These are phyloP conservation scores for Xylariaceae sp. DNA, from an alignment of 2,329 filamentous ascomycete species.

Conservation along the genomic window DNA sequence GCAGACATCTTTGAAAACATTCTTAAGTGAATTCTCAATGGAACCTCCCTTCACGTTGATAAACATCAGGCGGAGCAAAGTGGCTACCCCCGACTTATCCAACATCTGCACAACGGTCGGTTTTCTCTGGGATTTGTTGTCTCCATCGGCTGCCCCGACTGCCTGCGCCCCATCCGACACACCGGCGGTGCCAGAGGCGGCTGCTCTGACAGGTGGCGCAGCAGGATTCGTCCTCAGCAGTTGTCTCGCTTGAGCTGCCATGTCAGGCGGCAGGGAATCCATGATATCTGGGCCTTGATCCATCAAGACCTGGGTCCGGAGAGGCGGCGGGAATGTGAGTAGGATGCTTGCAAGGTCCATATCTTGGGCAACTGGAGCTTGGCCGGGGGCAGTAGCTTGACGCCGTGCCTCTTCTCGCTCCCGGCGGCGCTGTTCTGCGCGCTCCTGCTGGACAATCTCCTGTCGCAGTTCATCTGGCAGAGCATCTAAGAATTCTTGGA, in stretches of 20 bases:
- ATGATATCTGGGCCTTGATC: slow-evolving; percentile 89
- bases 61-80: slow-evolving; percentile 97
- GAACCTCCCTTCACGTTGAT: slow-evolving; percentile 79
- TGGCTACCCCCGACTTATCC: slow-evolving; percentile 91
- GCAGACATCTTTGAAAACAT: slow-evolving; percentile 84
- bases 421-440: slow-evolving; percentile 78
- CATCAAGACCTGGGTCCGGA: slow-evolving; percentile 81
- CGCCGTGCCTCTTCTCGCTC: slow-evolving; percentile 78
- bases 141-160: slow-evolving; percentile 26
- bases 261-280: slow-evolving; percentile 74
- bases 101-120: slow-evolving; percentile 92
- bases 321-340: slow-evolving; percentile 76
- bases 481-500: slow-evolving; percentile 89
- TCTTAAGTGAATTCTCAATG: slow-evolving; percentile 75
- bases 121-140: slow-evolving; percentile 65
- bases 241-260: slow-evolving; percentile 79
- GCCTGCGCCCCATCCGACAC: slow-evolving; percentile 21
- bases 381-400: slow-evolving; percentile 52
- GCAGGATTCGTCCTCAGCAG: slow-evolving; percentile 41
- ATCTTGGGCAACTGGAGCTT: slow-evolving; percentile 49
- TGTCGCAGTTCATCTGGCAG: slow-evolving; percentile 83
- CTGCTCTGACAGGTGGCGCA: slow-evolving; percentile 39
- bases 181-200: slow-evolving; percentile 22
- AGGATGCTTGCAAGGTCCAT: slow-evolving; percentile 94
- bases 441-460: slow-evolving; percentile 87